phyloP scores from a whole-genome alignment of 306 rosid genomes.

The Astragalus glycyphyllos region DNA sequence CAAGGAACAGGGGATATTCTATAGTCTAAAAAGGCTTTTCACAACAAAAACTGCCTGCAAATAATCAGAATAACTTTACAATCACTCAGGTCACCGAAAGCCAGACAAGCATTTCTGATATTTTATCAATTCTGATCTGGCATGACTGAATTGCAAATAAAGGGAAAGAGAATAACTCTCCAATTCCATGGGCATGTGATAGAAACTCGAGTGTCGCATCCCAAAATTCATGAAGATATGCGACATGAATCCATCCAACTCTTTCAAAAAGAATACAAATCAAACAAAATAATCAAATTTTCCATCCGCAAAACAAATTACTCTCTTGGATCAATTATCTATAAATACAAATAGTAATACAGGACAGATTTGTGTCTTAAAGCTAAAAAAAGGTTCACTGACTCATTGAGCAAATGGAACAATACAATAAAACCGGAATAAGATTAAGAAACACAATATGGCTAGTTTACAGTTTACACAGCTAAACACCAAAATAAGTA shows the following conservation, averaged over 20 bases:
- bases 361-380: slow-evolving; percentile 3
- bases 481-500: background rate
- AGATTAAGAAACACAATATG: slow-evolving; percentile 9
- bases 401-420: background rate
- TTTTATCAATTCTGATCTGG: background rate
- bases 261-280: background rate
- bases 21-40: background rate
- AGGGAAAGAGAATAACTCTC: background rate
- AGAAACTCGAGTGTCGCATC: background rate
- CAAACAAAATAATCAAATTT: slow-evolving; percentile 9
- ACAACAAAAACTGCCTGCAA: background rate
- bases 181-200: background rate
- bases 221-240: background rate
- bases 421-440: slow-evolving; percentile 7
- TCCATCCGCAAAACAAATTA: background rate
- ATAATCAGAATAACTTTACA: background rate
- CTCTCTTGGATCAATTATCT: slow-evolving; percentile 12
- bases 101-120: slow-evolving; percentile 9
- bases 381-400: background rate
- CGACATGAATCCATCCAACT: slow-evolving; percentile 9
- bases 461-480: background rate
- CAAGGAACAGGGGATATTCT: background rate
- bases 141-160: background rate
- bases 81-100: slow-evolving; percentile 1
- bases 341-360: slow-evolving; percentile 13